Evolutionary conservation across 2,329 filamentous ascomycete genomes (phyloP), one percentile per base, ranked within the genome.

Genomic region (Emmonsia crescens): DNA sequence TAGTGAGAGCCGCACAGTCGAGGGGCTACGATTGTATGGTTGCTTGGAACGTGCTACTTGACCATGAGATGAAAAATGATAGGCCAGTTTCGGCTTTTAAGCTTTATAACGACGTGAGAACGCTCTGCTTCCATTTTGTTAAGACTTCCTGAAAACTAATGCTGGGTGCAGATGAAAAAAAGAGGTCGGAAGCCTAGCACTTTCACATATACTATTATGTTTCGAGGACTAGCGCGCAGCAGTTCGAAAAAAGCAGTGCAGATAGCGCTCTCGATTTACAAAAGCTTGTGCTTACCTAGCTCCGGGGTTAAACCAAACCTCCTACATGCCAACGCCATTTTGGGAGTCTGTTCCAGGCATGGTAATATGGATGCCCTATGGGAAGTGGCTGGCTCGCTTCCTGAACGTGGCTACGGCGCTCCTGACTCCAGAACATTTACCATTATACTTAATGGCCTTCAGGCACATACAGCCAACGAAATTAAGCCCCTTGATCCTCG

Each of bases 41-140:
- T 62, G 86, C 88, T 62, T 99, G 93, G 92, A 97, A 97, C 74
- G 84, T 89, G 70, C 75, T 96, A 52, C 86, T 99, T 61, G 82
- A 87, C 62, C 85, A 91, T 73, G 79, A 84, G 64, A 76, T 96
- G 72, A 75, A 81, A 49, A 78, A 84, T 29, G 79, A 83, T 49
- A 80, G 81, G 59, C 74, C 91, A 40, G 80, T 81, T 63, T 76
- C 79, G 24, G 92, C 89, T 21, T 76, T 96, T 62, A 91, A 89
- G 75, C 79, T 91, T n/a, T 96, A 86, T 77, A 96, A 96, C 73
- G 93, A 97, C 74, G 88, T 89, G 73, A 65, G 79, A 68, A 29
- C 40, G 10, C 40, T 52, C 14, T 52, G 16, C 55, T 46, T 46
- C 29, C 44, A 44, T 52, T 42, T n/a, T 33, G 44, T 12, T 44